Evolutionary conservation across 2,329 filamentous ascomycete genomes (phyloP).

Genomic region (Sporothrix pallida): DNA sequence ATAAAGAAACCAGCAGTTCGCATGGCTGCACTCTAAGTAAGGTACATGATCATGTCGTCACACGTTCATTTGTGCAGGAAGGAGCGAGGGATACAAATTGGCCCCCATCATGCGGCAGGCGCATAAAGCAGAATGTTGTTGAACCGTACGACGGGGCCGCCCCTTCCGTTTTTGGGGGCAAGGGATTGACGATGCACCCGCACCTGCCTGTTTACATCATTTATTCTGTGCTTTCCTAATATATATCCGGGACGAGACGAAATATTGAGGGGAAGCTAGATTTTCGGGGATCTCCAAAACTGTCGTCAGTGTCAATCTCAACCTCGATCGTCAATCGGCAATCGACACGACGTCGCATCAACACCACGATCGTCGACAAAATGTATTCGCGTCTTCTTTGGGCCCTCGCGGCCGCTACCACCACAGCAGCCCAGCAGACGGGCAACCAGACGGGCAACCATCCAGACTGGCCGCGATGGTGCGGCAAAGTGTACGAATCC

Average conservation of each 20-base stretch:
- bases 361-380: background rate
- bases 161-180: background rate
- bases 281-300: too few relatives aligned
- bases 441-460: constrained; percentile 51
- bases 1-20: too few relatives aligned
- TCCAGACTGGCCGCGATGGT: constrained; percentile 54
- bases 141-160: background rate
- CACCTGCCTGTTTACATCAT: background rate
- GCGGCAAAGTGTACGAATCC: constrained; percentile 54
- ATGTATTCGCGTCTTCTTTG: background rate
- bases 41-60: background rate
- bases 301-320: too few relatives aligned
- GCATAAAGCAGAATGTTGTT: background rate
- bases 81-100: background rate
- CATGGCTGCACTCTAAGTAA: too few relatives aligned
- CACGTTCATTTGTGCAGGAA: background rate
- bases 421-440: constrained; percentile 42
- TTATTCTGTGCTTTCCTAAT: background rate
- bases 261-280: too few relatives aligned
- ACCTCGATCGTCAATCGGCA: too few relatives aligned
- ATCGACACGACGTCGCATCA: background rate
- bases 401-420: background rate
- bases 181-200: background rate
- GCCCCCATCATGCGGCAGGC: background rate
- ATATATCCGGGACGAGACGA: constrained; percentile 13